Evolutionary conservation across 345 rosid genomes (phyloP), one percentile per base, ranked within the genome.

Genomic region (Lepidium sativum): DNA sequence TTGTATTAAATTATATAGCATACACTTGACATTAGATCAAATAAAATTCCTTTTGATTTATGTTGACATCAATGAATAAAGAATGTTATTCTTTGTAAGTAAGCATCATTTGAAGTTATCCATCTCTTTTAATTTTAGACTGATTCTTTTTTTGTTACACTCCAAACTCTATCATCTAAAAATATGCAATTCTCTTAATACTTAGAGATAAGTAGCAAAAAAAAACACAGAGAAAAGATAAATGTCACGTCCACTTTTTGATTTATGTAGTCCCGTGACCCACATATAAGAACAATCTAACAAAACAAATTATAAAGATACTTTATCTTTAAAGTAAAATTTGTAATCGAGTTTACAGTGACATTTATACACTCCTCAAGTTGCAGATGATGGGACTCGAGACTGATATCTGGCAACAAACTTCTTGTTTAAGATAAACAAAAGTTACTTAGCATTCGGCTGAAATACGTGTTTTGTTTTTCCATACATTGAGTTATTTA

Each of bases 221-320:
- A 63, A n/a, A 40, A 31, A 63, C 8, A 49, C 17, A 40, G 20
- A 53, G 6, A 37, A 45, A 71, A 47, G 51, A 71, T 38, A 35
- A 45, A n/a, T 71, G 65, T 63, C 75, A 47, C 31, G 63, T 71
- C 69, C 12, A 63, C 64, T 29, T 63, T 70, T 59, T 25, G n/a
- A 58, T 47, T 37, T 35, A 54, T 47, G 69, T 63, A 63, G 39
- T 55, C 75, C 44, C 64, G 69, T 68, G 60, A 70, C 55, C 69
- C 49, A 25, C 7, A 63, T 52, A 61, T 53, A 31, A 18, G 18
- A 67, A 47, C 49, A 34, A 1, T 59, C 10, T 6, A 34, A 35
- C 3, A 43, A 62, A 70, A 45, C 40, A 41, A 47, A 70, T 47
- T 37, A 55, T 45, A 63, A 29, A 63, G 37, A 71, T 47, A 31